Evolutionary conservation across 2,329 filamentous ascomycete genomes (phyloP).

Genomic region (Neurospora sp.): DNA sequence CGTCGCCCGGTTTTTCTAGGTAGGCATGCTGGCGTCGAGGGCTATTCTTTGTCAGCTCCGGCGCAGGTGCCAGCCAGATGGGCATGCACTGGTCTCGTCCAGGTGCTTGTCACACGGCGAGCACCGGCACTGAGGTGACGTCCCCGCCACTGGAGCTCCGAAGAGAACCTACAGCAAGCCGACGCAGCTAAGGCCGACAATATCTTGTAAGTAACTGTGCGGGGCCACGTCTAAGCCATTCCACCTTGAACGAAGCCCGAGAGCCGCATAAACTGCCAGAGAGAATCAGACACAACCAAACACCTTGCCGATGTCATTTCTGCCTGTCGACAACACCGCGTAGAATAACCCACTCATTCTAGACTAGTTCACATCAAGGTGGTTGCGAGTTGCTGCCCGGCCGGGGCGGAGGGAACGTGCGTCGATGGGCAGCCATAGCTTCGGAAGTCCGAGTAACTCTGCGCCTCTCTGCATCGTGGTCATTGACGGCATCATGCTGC

Average conservation of each 20-base stretch:
- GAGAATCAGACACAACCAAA: neutral
- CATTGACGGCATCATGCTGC: neutral
- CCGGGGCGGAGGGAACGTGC: neutral
- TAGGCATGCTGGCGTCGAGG: neutral
- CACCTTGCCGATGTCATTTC: neutral
- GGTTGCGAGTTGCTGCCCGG: neutral
- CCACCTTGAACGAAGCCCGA: neutral
- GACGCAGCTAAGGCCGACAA: neutral
- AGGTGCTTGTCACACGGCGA: neutral
- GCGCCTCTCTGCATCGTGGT: neutral
- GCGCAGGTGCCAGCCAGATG: neutral
- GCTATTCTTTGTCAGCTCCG: neutral
- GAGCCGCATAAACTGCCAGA: neutral
- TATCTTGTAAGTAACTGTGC: neutral
- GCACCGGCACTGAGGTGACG: neutral
- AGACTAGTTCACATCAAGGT: neutral
- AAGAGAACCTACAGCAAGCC: neutral
- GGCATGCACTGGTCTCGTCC: neutral
- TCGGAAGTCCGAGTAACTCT: neutral
- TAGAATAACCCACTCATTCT: neutral
- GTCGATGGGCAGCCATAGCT: neutral
- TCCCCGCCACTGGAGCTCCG: neutral
- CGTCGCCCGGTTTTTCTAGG: neutral
- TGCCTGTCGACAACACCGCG: neutral
- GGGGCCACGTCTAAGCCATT: neutral